A percentile compares a stretch with the other conserved stretches of the same genome.
phyloP scores from a whole-genome alignment of 2,329 filamentous ascomycete genomes.

The Pestalotiopsis sp. region DNA sequence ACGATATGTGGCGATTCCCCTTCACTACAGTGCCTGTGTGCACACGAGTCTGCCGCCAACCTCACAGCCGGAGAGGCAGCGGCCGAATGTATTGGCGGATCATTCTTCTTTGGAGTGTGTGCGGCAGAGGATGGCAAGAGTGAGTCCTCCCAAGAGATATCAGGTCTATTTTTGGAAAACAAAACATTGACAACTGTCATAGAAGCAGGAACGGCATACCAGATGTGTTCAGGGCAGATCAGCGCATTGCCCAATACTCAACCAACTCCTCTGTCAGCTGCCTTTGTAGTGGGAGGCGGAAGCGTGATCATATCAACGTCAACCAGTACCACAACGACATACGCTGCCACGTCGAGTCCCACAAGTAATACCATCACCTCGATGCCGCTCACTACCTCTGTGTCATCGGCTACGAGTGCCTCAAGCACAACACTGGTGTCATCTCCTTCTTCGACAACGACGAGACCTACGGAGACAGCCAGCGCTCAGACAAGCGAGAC shows the following conservation, averaged over 20 bases:
- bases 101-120: slow-evolving; percentile 54
- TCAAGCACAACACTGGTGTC: slow-evolving; percentile 10
- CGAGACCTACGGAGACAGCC: slow-evolving; percentile 12
- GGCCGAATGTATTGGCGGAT: slow-evolving; percentile 66
- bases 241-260: slow-evolving; percentile 61
- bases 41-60: slow-evolving; percentile 57
- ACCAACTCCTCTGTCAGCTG: slow-evolving; percentile 55
- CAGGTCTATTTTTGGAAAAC: background rate
- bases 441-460: slow-evolving; percentile 4
- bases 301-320: slow-evolving; percentile 19
- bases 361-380: slow-evolving; percentile 9
- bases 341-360: background rate
- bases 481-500: slow-evolving; percentile 14
- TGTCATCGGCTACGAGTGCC: slow-evolving; percentile 10
- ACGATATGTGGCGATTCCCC: slow-evolving; percentile 50
- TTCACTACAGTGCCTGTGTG: slow-evolving; percentile 67
- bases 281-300: slow-evolving; percentile 44
- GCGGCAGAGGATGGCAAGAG: slow-evolving; percentile 43
- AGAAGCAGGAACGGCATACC: slow-evolving; percentile 42
- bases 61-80: slow-evolving; percentile 75
- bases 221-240: slow-evolving; percentile 58
- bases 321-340: slow-evolving; percentile 2
- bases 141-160: slow-evolving; percentile 25
- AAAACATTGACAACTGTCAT: background rate
- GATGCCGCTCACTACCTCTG: slow-evolving; percentile 18